Base-by-base conservation (phyloP, 2,329 filamentous ascomycete genomes). In the Paraconiothyrium sp. region DNA sequence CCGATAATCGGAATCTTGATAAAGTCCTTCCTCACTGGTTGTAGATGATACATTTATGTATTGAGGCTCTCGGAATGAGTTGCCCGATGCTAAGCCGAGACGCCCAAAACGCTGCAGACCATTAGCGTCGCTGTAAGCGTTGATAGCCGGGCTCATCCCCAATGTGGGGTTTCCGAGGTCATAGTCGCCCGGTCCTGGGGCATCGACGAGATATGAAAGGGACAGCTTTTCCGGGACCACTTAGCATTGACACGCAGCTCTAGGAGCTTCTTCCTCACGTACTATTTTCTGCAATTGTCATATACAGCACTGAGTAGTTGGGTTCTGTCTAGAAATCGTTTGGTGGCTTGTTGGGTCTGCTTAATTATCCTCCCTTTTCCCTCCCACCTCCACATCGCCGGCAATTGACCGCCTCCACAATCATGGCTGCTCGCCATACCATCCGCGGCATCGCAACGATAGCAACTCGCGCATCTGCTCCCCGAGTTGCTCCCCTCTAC, bases 341-440 rank as follows among this genome's bases (percentile, higher is more conserved):
- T 14, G 48, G 9, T 20, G 30, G 30, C 30, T 24, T 24, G 43
- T 32, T 49, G 39, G 30, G 20, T 27, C 62, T 49, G 54, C 30
- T 60, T 65, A 49, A 59, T 54, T 43, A 35, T 54, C 55, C 50
- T 46, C 48, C 58, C 20, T 54, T 24, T 34, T n/a, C 22, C n/a
- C 11, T 41, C 47, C 32, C 55, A 44, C 46, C 54, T 54, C 35
- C 50, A 20, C 52, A 43, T 34, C 46, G n/a, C 55, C 67, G 60
- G 66, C 66, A 68, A n/a, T 65, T 68, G 60, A 41, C 44, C 49
- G 61, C 27, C 54, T 46, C 61, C 63, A 64, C 60, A 61, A 57
- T 64, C 48, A 83, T 84, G 81, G 81, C 82, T 43, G 77, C 80
- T 62, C 80, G 82, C 65, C 80, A 81, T 73, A 78, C 79, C 58